Percentiles rank a stretch among this genome's conserved stretches.
phyloP scores from a whole-genome alignment of 1,284 basidiomycete genomes.

The Cryptococcus sp. region DNA sequence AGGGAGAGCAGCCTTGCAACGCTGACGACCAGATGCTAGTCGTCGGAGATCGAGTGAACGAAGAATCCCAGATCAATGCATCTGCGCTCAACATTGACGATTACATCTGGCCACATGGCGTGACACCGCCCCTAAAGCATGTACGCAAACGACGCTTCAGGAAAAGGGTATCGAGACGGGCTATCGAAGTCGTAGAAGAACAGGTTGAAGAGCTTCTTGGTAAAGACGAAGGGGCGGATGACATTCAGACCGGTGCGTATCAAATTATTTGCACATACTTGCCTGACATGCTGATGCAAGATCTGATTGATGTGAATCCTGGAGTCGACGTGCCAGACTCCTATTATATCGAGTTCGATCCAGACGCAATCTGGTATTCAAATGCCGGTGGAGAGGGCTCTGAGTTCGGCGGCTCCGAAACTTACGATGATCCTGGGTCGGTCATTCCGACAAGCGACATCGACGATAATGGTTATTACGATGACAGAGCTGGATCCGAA shows the following conservation, averaged over 20 bases:
- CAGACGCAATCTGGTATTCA: constrained; percentile 30
- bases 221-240: constrained; percentile 74
- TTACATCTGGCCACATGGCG: constrained; percentile 94
- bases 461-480: constrained; percentile 45
- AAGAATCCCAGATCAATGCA: constrained; percentile 57
- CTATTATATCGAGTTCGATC: constrained; percentile 42
- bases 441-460: constrained; percentile 47
- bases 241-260: constrained; percentile 43
- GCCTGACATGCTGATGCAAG: constrained; percentile 6
- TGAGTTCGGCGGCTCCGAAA: constrained; percentile 55
- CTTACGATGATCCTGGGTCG: constrained; percentile 56
- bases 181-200: constrained; percentile 95
- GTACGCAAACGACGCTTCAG: constrained; percentile 90
- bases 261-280: background rate
- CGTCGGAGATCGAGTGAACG: constrained; percentile 69
- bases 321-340: constrained; percentile 37
- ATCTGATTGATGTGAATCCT: constrained; percentile 36
- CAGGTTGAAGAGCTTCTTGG: constrained; percentile 89
- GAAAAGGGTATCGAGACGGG: constrained; percentile 58
- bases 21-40: constrained; percentile 67
- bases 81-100: constrained; percentile 82
- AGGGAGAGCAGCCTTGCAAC: constrained; percentile 5
- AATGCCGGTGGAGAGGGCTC: constrained; percentile 60
- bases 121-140: constrained; percentile 89
- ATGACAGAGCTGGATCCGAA: constrained; percentile 36